A percentile compares a stretch with the other conserved stretches of the same genome.
Conservation (phyloP, 345 rosid genomes). For the Aethionema arabicum region DNA sequence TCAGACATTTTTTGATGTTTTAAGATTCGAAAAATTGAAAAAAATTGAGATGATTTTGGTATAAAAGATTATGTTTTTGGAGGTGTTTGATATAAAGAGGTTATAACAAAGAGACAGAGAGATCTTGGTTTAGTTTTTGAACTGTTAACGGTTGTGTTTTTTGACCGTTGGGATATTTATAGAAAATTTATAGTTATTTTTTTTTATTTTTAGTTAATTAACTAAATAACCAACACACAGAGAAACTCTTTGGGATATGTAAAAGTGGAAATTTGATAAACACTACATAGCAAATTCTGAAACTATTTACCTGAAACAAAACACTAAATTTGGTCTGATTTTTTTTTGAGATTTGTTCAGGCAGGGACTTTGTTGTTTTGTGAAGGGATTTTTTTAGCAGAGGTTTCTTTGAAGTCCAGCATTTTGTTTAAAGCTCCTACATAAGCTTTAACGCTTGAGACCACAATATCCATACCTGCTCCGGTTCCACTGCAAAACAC, state of each 20-base stretch:
- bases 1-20: constrained; percentile 26
- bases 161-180: too few relatives aligned
- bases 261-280: too few relatives aligned
- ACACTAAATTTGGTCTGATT: constrained; percentile 8
- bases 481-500: constrained; percentile 64
- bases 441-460: constrained; percentile 91
- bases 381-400: constrained; percentile 32
- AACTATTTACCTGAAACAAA: constrained; percentile 25
- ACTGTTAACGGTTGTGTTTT: too few relatives aligned
- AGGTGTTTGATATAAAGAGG: constrained; percentile 7
- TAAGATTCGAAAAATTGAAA: neutral
- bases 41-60: neutral
- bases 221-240: neutral
- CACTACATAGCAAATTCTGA: neutral
- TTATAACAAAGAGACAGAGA: constrained; percentile 22
- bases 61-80: constrained; percentile 2
- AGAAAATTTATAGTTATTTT: too few relatives aligned
- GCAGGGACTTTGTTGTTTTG: constrained; percentile 41
- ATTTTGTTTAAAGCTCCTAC: constrained; percentile 84
- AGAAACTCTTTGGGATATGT: neutral
- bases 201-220: too few relatives aligned
- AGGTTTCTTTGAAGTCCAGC: constrained; percentile 56
- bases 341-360: constrained; percentile 29
- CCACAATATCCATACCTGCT: constrained; percentile 84
- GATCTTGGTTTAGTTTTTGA: neutral